These are phyloP conservation scores for Exophiala aquamarina DNA, from an alignment of 2,329 filamentous ascomycete species.

Conservation along the genomic window DNA sequence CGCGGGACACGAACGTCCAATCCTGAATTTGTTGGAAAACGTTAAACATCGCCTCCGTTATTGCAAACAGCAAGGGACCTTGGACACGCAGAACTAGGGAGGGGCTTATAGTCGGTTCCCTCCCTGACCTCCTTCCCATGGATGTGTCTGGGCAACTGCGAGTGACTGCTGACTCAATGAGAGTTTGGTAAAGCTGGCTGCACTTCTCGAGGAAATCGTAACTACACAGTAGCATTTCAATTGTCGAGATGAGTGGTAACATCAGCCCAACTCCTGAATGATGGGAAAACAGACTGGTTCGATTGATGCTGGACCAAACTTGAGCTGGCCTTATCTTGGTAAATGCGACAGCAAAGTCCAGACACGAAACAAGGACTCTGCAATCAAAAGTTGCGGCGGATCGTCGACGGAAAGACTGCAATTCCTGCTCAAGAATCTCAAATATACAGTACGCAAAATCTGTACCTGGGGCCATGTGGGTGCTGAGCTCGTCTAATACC, in stretches of 20 bases:
- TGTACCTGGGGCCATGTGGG: slow-evolving; percentile 45
- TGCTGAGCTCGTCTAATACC: slow-evolving; percentile 52
- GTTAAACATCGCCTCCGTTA: slow-evolving; percentile 75
- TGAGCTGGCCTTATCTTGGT: slow-evolving; percentile 73
- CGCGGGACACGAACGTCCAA: slow-evolving; percentile 74
- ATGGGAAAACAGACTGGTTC: slow-evolving; percentile 75
- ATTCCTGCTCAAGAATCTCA: slow-evolving; percentile 75
- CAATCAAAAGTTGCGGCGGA: slow-evolving; percentile 64
- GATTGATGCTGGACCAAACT: slow-evolving; percentile 85
- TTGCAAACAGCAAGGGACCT: slow-evolving; percentile 61
- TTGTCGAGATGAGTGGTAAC: slow-evolving; percentile 73
- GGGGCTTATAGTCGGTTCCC: slow-evolving; percentile 1
- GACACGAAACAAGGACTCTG: slow-evolving; percentile 69
- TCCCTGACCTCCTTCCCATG: slow-evolving; percentile 4
- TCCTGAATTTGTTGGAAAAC: slow-evolving; percentile 81
- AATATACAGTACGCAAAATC: slow-evolving; percentile 82
- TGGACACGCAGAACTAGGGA: slow-evolving; percentile 47
- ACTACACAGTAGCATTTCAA: slow-evolving; percentile 74
- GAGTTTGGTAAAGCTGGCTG: slow-evolving; percentile 69
- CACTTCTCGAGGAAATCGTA: slow-evolving; percentile 77
- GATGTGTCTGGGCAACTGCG: background rate
- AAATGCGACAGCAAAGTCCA: slow-evolving; percentile 76
- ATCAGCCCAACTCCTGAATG: slow-evolving; percentile 76
- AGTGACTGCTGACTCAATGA: slow-evolving; percentile 73
- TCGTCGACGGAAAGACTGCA: slow-evolving; percentile 52